These are phyloP conservation scores for Erythrobasidium yunnanense DNA, from an alignment of 768 basidiomycete genomes.

Conservation along the genomic window DNA sequence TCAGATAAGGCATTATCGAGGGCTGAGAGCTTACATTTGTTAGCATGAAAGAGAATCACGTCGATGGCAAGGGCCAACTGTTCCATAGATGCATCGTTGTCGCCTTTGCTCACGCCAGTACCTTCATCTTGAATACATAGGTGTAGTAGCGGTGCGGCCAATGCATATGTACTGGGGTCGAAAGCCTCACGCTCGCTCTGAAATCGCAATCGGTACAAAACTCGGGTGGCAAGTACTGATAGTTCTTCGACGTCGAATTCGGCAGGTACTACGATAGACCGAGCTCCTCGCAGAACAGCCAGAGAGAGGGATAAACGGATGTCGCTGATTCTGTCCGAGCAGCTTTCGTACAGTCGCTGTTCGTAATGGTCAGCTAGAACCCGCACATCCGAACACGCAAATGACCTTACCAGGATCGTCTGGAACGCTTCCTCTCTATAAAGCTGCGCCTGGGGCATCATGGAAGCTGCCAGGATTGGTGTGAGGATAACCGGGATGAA, in stretches of 20 bases:
- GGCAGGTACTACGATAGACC: constrained; percentile 57
- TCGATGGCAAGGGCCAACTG: constrained; percentile 66
- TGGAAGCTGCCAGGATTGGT: constrained; percentile 56
- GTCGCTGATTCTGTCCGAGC: constrained; percentile 61
- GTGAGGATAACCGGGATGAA: constrained; percentile 54
- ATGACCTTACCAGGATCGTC: constrained; percentile 60
- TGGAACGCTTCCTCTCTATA: constrained; percentile 57
- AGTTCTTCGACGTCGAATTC: constrained; percentile 63
- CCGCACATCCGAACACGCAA: too few species aligned
- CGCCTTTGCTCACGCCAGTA: constrained; percentile 51
- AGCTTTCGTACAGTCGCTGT: constrained; percentile 59
- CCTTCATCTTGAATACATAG: constrained; percentile 62
- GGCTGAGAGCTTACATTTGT: constrained; percentile 39
- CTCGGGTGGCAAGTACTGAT: constrained; percentile 63
- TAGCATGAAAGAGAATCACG: constrained; percentile 55
- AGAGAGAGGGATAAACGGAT: constrained; percentile 66
- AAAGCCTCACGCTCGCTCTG: constrained; percentile 71
- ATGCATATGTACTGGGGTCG: constrained; percentile 74
- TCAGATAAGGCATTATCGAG: too few species aligned
- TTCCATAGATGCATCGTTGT: constrained; percentile 60
- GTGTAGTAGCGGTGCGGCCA: constrained; percentile 62
- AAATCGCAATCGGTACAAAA: constrained; percentile 70
- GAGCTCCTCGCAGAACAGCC: constrained; percentile 65
- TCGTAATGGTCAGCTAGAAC: too few species aligned
- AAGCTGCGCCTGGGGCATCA: constrained; percentile 51